A percentile compares a stretch with the other conserved stretches of the same genome.
phyloP scores from a whole-genome alignment of 371 early-diverging fungal genomes.

The Batkoa obscura region DNA sequence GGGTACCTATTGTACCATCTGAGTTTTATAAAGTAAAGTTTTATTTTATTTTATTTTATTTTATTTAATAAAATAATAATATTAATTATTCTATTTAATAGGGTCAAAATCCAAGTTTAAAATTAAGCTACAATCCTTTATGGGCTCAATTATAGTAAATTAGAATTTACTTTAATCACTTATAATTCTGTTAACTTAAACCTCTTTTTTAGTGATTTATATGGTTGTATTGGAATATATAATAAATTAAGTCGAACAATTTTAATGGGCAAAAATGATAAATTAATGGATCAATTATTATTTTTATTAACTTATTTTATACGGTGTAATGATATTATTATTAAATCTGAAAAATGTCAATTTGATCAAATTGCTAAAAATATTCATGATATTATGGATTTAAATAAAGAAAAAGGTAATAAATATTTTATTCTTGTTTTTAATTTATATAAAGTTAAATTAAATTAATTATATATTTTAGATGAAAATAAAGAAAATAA shows the following conservation, averaged over 20 bases:
- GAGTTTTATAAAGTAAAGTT: slow-evolving; percentile 10
- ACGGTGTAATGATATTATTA: slow-evolving; percentile 42
- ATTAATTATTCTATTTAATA: too few relatives aligned
- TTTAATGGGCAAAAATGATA: slow-evolving; percentile 27
- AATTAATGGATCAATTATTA: slow-evolving; percentile 28
- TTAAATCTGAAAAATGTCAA: slow-evolving; percentile 17
- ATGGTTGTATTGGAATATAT: slow-evolving; percentile 32
- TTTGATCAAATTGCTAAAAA: background rate
- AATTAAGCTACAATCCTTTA: slow-evolving; percentile 38
- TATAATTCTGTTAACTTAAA: slow-evolving; percentile 4
- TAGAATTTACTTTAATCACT: too few relatives aligned
- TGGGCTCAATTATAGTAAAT: slow-evolving; percentile 40
- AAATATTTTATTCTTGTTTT: too few relatives aligned
- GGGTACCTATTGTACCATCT: slow-evolving; percentile 38
- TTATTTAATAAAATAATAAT: too few relatives aligned
- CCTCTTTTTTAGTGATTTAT: slow-evolving; percentile 23
- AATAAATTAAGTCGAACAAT: slow-evolving; percentile 31
- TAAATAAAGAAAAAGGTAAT: slow-evolving; percentile 4
- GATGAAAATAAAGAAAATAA: too few relatives aligned
- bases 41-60: too few relatives aligned
- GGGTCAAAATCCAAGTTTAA: slow-evolving; percentile 9
- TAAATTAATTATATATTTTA: too few relatives aligned
- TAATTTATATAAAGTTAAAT: too few relatives aligned
- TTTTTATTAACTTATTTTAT: slow-evolving; percentile 38
- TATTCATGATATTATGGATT: slow-evolving; percentile 7